Evolutionary conservation across 352 stramenopile genomes (phyloP), one percentile per base, ranked within the genome.

Genomic region (Globisporangium megalacanthum): DNA sequence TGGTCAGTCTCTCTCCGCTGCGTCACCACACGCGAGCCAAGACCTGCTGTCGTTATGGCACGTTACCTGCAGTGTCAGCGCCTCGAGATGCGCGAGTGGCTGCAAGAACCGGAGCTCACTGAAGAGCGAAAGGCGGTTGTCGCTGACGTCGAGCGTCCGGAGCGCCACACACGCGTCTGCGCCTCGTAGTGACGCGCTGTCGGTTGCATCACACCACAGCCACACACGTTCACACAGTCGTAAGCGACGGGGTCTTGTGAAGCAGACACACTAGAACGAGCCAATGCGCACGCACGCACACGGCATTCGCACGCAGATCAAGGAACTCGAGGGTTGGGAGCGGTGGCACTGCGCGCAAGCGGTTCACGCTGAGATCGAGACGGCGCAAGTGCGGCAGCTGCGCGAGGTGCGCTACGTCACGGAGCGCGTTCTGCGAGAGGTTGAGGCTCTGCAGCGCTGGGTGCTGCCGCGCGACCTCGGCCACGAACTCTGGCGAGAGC

Each of bases 311-410:
- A n/a, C 69, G 70, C 45, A 89, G 58, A 19, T 77, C 62, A 42
- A 92, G 66, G 50, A 81, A 73, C 48, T 58, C 54, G 53, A 91
- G 69, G 0, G 29, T 14, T 20, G 29, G 7, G 22, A 64, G 65
- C 0, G 51, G 3, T 1, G 82, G 79, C 47, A 92, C 52, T 22
- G 50, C 33, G 0, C 33, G 22, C 42, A 92, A 66, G 10, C 58
- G 66, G 49, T 92, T 92, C 39, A 46, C 57, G 62, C 79, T 86
- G 37, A 92, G 57, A 59, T 92, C 78, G 50, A 89, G 63, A 20
- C 75, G 71, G 25, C 60, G 66, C 56, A 92, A 60, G 20, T 54
- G 55, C n/a, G 69, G 69, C 50, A 92, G 64, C 54, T 78, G 49
- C 63, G 75, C 68, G 49, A 92, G 63, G 47, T 83, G 66, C 19